These are phyloP conservation scores for Ottelia alismoides DNA, from an alignment of 106 monocot genomes.

Conservation along the genomic window DNA sequence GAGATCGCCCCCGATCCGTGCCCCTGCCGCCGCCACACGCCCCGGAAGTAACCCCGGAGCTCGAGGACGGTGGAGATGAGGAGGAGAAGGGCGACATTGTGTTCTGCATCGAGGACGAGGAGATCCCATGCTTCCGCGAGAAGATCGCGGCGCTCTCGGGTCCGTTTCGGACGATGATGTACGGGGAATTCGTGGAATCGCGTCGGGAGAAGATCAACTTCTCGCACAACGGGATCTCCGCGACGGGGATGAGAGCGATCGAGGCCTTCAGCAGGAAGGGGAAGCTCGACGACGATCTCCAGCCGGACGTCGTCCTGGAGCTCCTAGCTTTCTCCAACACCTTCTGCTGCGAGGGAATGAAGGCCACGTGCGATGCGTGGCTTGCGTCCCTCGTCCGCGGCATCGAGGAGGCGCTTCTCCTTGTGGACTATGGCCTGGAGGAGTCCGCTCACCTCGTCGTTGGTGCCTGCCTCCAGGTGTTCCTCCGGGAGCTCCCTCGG, in stretches of 20 bases:
- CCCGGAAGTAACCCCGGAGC: background rate
- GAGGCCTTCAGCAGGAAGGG: conserved; percentile 38
- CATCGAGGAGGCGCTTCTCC: conserved; percentile 55
- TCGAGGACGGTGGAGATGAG: background rate
- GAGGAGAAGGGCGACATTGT: conserved; percentile 46
- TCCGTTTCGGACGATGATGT: conserved; percentile 58
- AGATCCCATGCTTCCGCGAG: conserved; percentile 52
- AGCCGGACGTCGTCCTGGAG: conserved; percentile 47
- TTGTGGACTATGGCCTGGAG: conserved; percentile 68
- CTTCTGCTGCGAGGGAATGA: conserved; percentile 84
- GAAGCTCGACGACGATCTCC: conserved; percentile 26
- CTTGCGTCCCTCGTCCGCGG: conserved; percentile 40
- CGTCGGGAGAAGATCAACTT: conserved; percentile 63
- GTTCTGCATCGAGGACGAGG: conserved; percentile 77
- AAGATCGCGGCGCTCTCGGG: conserved; percentile 60
- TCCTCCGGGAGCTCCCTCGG: conserved; percentile 64
- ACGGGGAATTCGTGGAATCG: conserved; percentile 77
- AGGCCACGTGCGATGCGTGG: conserved; percentile 57
- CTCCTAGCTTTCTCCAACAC: conserved; percentile 70
- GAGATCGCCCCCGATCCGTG: conserved; percentile 27
- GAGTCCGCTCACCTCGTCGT: conserved; percentile 64
- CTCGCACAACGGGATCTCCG: conserved; percentile 60
- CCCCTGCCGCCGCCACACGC: conserved; percentile 32
- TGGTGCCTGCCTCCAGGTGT: conserved; percentile 77
- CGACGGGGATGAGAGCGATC: conserved; percentile 49